Evolutionary conservation across 768 basidiomycete genomes (phyloP).

Genomic region (Amanita jacksonii): DNA sequence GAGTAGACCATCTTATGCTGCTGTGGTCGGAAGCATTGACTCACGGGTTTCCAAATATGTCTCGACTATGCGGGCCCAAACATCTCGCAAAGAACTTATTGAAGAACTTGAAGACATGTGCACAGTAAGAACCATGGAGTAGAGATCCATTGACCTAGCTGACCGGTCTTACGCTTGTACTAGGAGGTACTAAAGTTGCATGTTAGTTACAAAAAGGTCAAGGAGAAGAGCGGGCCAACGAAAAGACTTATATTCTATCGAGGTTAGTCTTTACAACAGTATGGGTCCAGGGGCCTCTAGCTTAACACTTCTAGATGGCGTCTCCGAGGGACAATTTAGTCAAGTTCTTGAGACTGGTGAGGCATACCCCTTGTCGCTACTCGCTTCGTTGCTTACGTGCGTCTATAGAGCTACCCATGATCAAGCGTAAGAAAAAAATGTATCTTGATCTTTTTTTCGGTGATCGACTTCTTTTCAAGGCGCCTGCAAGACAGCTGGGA

Average conservation of each 20-base stretch:
- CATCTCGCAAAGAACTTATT: slow-evolving; percentile 57
- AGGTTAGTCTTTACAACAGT: slow-evolving; percentile 28
- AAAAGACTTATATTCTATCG: slow-evolving; percentile 65
- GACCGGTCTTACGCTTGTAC: slow-evolving; percentile 5
- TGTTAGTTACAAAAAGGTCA: slow-evolving; percentile 40
- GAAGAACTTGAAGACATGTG: slow-evolving; percentile 56
- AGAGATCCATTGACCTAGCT: no score
- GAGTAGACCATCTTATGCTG: slow-evolving; percentile 63
- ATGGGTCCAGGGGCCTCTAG: slow-evolving; percentile 15
- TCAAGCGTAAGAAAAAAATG: slow-evolving; percentile 36
- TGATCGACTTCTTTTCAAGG: slow-evolving; percentile 24
- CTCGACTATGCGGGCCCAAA: slow-evolving; percentile 45
- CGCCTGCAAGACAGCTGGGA: slow-evolving; percentile 50
- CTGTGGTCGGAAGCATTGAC: slow-evolving; percentile 70
- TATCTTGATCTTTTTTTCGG: not conserved
- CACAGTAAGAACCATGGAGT: slow-evolving; percentile 35
- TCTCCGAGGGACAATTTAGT: slow-evolving; percentile 39
- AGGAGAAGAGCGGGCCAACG: slow-evolving; percentile 35
- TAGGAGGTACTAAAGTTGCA: slow-evolving; percentile 48
- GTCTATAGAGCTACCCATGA: slow-evolving; percentile 42
- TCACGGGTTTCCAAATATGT: slow-evolving; percentile 57
- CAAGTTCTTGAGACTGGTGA: slow-evolving; percentile 46
- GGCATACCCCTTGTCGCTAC: slow-evolving; percentile 9
- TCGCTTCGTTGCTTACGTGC: not conserved
- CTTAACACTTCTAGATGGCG: slow-evolving; percentile 29